Percentiles rank a stretch among this genome's conserved stretches.
These are phyloP conservation scores for Pestalotiopsis sp. DNA, from an alignment of 2,329 filamentous ascomycete species.

Conservation along the genomic window DNA sequence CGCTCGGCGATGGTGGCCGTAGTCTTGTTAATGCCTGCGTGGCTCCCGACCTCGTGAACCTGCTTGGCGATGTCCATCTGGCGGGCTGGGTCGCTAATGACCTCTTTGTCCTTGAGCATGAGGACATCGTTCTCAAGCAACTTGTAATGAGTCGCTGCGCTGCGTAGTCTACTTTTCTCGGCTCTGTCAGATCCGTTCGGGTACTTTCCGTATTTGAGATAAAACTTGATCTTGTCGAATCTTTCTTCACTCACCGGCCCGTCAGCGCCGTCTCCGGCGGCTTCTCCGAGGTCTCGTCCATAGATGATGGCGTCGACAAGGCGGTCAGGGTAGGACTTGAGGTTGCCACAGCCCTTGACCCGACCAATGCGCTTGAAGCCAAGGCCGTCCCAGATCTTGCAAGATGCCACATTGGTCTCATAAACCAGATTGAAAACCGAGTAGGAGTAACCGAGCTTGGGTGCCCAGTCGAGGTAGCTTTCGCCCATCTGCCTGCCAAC, in stretches of 20 bases:
- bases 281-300: constrained; percentile 63
- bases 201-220: constrained; percentile 92
- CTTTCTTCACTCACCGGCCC: constrained; percentile 92
- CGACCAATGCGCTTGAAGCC: constrained; percentile 92
- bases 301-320: constrained; percentile 79
- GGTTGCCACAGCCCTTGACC: constrained; percentile 72
- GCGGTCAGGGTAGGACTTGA: constrained; percentile 69
- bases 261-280: constrained; percentile 46
- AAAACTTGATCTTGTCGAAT: constrained; percentile 98
- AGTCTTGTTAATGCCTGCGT: constrained; percentile 97
- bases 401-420: constrained; percentile 89
- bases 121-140: constrained; percentile 77
- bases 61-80: constrained; percentile 88
- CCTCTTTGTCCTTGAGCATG: constrained; percentile 98
- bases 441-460: constrained; percentile 84
- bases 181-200: constrained; percentile 90
- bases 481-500: constrained; percentile 78
- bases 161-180: constrained; percentile 92
- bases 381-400: constrained; percentile 88
- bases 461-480: constrained; percentile 76
- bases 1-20: constrained; percentile 91
- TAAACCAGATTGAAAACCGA: constrained; percentile 95
- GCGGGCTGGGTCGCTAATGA: constrained; percentile 84
- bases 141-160: constrained; percentile 94
- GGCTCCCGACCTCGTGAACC: constrained; percentile 71